phyloP scores from a whole-genome alignment of 2,329 filamentous ascomycete species.

The Monosporascus ibericus region DNA sequence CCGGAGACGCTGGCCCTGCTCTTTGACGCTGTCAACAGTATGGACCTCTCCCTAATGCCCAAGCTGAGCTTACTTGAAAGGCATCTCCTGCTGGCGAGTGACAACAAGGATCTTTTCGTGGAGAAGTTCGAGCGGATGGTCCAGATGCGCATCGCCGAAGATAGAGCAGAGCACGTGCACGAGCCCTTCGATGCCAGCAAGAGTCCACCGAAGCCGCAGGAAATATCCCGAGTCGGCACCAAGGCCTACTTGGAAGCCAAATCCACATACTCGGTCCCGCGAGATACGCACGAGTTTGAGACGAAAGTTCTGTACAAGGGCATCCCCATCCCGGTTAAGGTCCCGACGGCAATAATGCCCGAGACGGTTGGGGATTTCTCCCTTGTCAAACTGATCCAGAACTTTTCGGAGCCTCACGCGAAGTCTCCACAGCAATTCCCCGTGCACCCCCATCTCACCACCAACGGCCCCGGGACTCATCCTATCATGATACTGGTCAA shows the following conservation, averaged over 20 bases:
- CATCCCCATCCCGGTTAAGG: conserved; percentile 93
- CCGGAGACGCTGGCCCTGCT: conserved; percentile 82
- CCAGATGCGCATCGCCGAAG: conserved; percentile 69
- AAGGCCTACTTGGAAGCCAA: conserved; percentile 58
- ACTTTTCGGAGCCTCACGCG: conserved; percentile 78
- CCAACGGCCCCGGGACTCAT: conserved; percentile 82
- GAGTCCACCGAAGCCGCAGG: conserved; percentile 40
- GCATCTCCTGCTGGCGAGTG: conserved; percentile 79
- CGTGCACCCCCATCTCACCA: conserved; percentile 87
- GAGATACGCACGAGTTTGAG: conserved; percentile 97
- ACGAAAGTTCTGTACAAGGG: conserved; percentile 93
- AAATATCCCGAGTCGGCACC: conserved; percentile 55
- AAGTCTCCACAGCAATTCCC: conserved; percentile 78
- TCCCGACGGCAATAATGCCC: conserved; percentile 86
- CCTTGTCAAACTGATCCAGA: conserved; percentile 93
- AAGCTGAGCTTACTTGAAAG: conserved; percentile 76
- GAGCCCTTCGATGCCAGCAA: conserved; percentile 41
- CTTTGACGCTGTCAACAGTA: conserved; percentile 89
- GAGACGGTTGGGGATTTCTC: conserved; percentile 98
- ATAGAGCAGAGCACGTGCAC: conserved; percentile 37
- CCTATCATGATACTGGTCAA: conserved; percentile 94
- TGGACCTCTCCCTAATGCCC: conserved; percentile 94
- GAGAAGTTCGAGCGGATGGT: conserved; percentile 98
- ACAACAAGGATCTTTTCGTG: conserved; percentile 92
- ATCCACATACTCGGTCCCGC: conserved; percentile 67